These are phyloP conservation scores for Globisporangium apiculatum DNA, from an alignment of 352 stramenopile genomes.

Conservation along the genomic window DNA sequence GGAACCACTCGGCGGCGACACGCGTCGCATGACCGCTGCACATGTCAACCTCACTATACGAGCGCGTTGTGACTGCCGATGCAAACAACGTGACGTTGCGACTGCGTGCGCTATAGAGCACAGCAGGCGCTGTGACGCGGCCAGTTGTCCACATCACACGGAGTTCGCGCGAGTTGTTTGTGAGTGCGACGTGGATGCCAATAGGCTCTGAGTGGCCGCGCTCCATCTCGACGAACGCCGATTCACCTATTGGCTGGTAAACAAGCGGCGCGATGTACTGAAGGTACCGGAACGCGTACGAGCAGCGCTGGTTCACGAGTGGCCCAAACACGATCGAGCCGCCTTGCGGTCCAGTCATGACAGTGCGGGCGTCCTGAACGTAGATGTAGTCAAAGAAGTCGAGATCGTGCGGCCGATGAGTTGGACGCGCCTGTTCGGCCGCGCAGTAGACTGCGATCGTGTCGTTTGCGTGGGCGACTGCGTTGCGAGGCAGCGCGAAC, in stretches of 20 bases:
- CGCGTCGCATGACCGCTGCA: slow-evolving; percentile 17
- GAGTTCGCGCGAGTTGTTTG: slow-evolving; percentile 23
- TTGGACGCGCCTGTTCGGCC: slow-evolving; percentile 14
- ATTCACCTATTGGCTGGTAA: slow-evolving; percentile 10
- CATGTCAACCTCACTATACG: slow-evolving; percentile 22
- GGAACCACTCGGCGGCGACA: slow-evolving; percentile 16
- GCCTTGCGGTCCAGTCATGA: background rate
- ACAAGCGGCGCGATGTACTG: background rate
- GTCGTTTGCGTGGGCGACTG: slow-evolving; percentile 7
- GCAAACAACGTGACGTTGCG: slow-evolving; percentile 10
- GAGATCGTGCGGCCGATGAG: background rate
- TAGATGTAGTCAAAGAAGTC: slow-evolving; percentile 21
- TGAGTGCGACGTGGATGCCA: slow-evolving; percentile 14
- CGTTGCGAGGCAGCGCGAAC: slow-evolving; percentile 12
- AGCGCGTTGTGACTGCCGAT: slow-evolving; percentile 6
- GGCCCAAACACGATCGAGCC: slow-evolving; percentile 25
- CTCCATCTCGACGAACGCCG: slow-evolving; percentile 24
- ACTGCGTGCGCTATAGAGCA: slow-evolving; percentile 23
- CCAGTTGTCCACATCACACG: slow-evolving; percentile 50
- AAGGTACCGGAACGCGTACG: slow-evolving; percentile 35
- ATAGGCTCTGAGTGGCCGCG: slow-evolving; percentile 31
- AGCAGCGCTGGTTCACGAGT: slow-evolving; percentile 42
- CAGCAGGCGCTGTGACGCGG: slow-evolving; percentile 22
- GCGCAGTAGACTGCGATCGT: slow-evolving; percentile 35
- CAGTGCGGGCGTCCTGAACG: slow-evolving; percentile 8